Evolutionary conservation across 192 early-diverging fungal genomes (phyloP), one percentile per base, ranked within the genome.

Genomic region (Lobosporangium transversale): DNA sequence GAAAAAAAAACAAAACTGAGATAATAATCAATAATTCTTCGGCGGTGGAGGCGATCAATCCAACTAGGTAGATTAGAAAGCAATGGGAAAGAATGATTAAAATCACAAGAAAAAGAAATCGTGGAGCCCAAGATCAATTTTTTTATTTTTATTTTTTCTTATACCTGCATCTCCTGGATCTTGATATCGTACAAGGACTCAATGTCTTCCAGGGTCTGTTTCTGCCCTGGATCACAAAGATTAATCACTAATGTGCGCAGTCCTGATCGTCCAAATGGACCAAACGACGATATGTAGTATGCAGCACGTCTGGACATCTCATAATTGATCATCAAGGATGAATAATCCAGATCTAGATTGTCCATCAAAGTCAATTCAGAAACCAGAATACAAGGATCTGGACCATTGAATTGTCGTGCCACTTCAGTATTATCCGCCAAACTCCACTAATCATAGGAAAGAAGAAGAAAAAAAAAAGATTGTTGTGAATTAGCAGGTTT

Each of bases 371-470:
- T 31, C 8, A 40, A 65, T 37, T 76, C 73, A 2, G 52, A 62
- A 7, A 76, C 73, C 8, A 76, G 53, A 35, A 76, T 67, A 33
- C 73, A 76, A 1, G 48, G 56, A 4, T 76, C 73, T 9, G 73
- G 64, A 7, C 21, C 23, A 31, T 76, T 76, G 30, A 67, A 76
- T 29, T 66, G 58, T 9, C 63, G 55, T 7, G 63, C 73, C 5
- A 66, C 53, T 29, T 66, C 64, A 1, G 73, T 76, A 52, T 76
- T 76, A 43, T 76, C 73, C 4, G 73, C 73, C 73, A 76, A 62
- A 23, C 73, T 76, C 73, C 73, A 76, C 73, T 76, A 52, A n/a
- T 27, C 49, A 48, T 37, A 11, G 7, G 15, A 24, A 18, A 21
- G 24, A 54, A 37, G 56, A 36, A 29, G 23, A 23, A 45, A 24